Evolutionary conservation across 768 basidiomycete species (phyloP).

Genomic region (Hirschioporus abietinus): DNA sequence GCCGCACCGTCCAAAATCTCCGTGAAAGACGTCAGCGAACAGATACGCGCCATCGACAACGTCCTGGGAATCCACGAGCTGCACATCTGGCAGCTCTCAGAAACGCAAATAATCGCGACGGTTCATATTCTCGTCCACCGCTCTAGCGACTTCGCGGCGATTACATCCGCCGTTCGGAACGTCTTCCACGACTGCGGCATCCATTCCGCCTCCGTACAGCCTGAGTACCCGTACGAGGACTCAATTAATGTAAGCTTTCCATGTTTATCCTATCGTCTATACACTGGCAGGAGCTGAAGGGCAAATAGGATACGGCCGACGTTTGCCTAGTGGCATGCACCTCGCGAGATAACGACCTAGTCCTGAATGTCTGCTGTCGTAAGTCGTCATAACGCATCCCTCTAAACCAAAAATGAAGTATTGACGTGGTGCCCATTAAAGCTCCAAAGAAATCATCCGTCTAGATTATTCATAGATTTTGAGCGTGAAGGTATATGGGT

Average conservation of each 20-base stretch:
- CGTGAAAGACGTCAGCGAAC: slow-evolving; percentile 35
- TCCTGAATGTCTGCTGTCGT: background rate
- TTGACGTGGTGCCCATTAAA: background rate
- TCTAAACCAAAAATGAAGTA: background rate
- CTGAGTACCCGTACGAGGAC: slow-evolving; percentile 20
- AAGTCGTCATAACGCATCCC: background rate
- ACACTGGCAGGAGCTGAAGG: background rate
- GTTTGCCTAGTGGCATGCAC: background rate
- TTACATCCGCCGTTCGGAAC: slow-evolving; percentile 33
- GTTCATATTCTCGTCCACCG: slow-evolving; percentile 40
- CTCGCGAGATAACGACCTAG: background rate
- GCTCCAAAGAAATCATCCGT: background rate
- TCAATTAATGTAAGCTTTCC: background rate
- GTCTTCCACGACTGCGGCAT: slow-evolving; percentile 41
- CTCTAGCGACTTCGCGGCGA: slow-evolving; percentile 35
- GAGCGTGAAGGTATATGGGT: background rate
- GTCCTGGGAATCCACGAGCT: slow-evolving; percentile 44
- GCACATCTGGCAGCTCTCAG: slow-evolving; percentile 47
- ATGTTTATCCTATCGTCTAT: background rate
- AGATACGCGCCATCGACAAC: slow-evolving; percentile 33
- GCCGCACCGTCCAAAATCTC: slow-evolving; percentile 41
- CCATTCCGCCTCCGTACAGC: slow-evolving; percentile 39
- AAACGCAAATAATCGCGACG: slow-evolving; percentile 41
- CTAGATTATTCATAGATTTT: background rate
- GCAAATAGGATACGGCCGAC: background rate